Base-by-base conservation (phyloP, 2,329 filamentous ascomycete species). In the Chaetomium strumarium region DNA sequence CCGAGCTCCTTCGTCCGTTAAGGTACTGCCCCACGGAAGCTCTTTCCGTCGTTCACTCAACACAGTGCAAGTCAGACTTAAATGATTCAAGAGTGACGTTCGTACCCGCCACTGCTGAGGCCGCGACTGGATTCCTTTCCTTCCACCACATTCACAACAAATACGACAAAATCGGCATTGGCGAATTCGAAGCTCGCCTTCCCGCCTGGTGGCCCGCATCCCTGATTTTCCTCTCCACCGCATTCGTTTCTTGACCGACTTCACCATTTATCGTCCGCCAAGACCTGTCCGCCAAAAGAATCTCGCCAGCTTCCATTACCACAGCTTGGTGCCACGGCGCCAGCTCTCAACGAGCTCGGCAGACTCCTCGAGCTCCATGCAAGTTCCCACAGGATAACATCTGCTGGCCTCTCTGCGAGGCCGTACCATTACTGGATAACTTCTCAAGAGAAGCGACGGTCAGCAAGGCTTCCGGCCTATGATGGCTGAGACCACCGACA, bases 321-420 rank as follows among this genome's bases (percentile, higher is more conserved):
- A 14, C 42, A 20, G 13, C 43, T 19, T 47, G 43, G 41, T 33
- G 47, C 24, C 20, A n/a, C 31, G 16, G 34, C 51, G 20, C 52
- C 45, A 39, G 41, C 43, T 36, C 19, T 34, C 17, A 37, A 43
- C 49, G 39, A 55, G 30, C 31, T 33, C 42, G 11, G 17, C 11
- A 16, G 34, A 41, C 14, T 41, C 53, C 46, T 38, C 39, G 46
- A 43, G 56, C 49, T 61, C 66, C 61, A 73, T 73, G 70, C 67
- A 59, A 62, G 62, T 62, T 58, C 47, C 62, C 62, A 64, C 64
- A 57, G 64, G 59, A 60, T 64, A 67, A 63, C 70, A 67, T 69
- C 66, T 69, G 70, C 70, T 68, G 69, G 68, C 70, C 70, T 72
- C 69, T 63, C 56, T 56, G 58, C 61, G 70, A 72, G 71, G 69